Evolutionary conservation across 768 basidiomycete genomes (phyloP), one percentile per base, ranked within the genome.

Genomic region (Pseudohyphozyma bogoriensis): DNA sequence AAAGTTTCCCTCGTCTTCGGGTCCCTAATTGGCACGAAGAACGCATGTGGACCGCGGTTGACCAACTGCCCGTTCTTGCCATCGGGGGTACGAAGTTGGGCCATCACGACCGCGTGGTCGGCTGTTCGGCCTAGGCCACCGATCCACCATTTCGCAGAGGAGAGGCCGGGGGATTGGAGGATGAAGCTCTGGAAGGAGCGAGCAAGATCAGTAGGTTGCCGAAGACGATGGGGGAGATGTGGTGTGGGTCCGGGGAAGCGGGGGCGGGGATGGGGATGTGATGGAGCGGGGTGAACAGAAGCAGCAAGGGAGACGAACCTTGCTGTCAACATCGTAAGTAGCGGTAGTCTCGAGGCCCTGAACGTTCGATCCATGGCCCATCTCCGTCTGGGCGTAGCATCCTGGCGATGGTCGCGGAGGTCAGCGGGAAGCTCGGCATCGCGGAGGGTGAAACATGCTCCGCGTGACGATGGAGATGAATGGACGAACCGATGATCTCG

Each of bases 111-210:
- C 7, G 85, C 85, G 69, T 87, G 85, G 0, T 85, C 86, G 0
- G 86, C 81, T 0, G 82, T 83, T 73, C 82, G 83, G 0, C 82
- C 86, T 18, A 85, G 74, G 8, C 77, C 83, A 11, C 86, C 86
- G 56, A 85, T 80, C 87, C 86, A 89, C 85, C 86, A 89, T 70
- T 89, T 89, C 63, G 77, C 81, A 62, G 84, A 85, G 1, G 85
- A 85, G 28, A 86, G 66, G 0, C 83, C 83, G 0, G 87, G 86
- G 1, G 85, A 85, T 68, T 88, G 78, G 39, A 89, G 81, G 44
- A 85, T 84, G 64, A 88, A 87, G 69, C 85, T 82, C 55, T 78
- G 72, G n/a, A n/a, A n/a, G n/a, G n/a, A n/a, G n/a, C n/a, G n/a
- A n/a, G n/a, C n/a, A n/a, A n/a, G n/a, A n/a, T n/a, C n/a, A n/a